These are phyloP conservation scores for Claviceps sp. DNA, from an alignment of 2,329 filamentous ascomycete genomes.

Conservation along the genomic window DNA sequence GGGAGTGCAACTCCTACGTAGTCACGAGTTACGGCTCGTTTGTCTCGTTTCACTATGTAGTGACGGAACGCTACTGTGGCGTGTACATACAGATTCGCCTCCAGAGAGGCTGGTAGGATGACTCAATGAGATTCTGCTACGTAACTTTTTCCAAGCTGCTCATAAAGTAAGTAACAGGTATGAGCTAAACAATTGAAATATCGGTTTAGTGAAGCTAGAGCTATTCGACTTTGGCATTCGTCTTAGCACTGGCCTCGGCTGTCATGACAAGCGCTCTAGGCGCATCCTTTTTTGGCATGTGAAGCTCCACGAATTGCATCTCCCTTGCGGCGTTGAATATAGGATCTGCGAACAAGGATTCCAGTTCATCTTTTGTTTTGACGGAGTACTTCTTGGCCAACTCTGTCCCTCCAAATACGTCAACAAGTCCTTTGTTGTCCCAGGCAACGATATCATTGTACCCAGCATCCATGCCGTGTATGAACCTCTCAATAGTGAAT, in stretches of 20 bases:
- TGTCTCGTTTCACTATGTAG: too few species aligned
- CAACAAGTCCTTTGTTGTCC: conserved; percentile 56
- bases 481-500: conserved; percentile 79
- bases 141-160: too few species aligned
- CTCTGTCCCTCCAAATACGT: conserved; percentile 52
- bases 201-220: too few species aligned
- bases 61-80: too few species aligned
- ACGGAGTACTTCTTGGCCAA: conserved; percentile 50
- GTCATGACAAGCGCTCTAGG: conserved; percentile 56
- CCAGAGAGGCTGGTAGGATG: too few species aligned
- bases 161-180: too few species aligned
- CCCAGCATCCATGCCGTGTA: conserved; percentile 64
- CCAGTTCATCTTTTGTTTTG: conserved; percentile 55
- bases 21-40: too few species aligned
- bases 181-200: too few species aligned
- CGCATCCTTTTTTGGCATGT: conserved; percentile 69
- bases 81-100: too few species aligned
- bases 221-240: conserved; percentile 38
- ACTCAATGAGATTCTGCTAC: too few species aligned
- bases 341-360: conserved; percentile 48
- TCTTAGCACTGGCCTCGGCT: conserved; percentile 55
- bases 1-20: too few species aligned
- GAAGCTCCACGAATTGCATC: conserved; percentile 65
- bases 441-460: conserved; percentile 76
- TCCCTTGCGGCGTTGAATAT: conserved; percentile 44